Percentiles rank a stretch among this genome's conserved stretches.
Conservation (phyloP, 2,329 filamentous ascomycete species). For the Triangularia verruculosa region DNA sequence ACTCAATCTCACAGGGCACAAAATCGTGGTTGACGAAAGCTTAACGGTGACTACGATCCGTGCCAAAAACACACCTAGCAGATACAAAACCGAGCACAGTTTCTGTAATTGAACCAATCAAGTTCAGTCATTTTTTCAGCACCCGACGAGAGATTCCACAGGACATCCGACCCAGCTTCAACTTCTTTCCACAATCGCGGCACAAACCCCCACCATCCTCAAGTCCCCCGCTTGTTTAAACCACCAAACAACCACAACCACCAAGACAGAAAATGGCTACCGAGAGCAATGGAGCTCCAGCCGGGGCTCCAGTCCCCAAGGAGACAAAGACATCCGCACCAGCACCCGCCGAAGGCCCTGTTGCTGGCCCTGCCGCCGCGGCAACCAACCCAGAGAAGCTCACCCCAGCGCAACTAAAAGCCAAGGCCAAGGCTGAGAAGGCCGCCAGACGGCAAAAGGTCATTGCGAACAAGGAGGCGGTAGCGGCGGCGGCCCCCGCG, state of each 20-base stretch:
- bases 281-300: constrained; percentile 22
- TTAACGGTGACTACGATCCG: background rate
- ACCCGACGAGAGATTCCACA: background rate
- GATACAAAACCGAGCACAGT: background rate
- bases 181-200: background rate
- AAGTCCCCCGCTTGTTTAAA: background rate
- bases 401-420: constrained; percentile 78
- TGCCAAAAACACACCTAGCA: background rate
- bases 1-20: constrained; percentile 8
- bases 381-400: constrained; percentile 49
- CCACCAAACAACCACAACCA: background rate
- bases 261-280: constrained; percentile 23
- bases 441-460: constrained; percentile 75
- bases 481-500: constrained; percentile 40
- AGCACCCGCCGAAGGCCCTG: constrained; percentile 12
- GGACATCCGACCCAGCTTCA: background rate
- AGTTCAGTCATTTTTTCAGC: background rate
- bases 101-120: background rate
- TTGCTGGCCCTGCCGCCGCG: constrained; percentile 22
- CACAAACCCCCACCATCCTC: background rate
- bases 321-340: constrained; percentile 13
- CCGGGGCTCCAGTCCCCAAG: constrained; percentile 16
- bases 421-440: constrained; percentile 87
- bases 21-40: background rate
- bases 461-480: constrained; percentile 53